These are phyloP conservation scores for Avena eriantha DNA, from an alignment of 176 grass and related monocot genomes.

Conservation along the genomic window DNA sequence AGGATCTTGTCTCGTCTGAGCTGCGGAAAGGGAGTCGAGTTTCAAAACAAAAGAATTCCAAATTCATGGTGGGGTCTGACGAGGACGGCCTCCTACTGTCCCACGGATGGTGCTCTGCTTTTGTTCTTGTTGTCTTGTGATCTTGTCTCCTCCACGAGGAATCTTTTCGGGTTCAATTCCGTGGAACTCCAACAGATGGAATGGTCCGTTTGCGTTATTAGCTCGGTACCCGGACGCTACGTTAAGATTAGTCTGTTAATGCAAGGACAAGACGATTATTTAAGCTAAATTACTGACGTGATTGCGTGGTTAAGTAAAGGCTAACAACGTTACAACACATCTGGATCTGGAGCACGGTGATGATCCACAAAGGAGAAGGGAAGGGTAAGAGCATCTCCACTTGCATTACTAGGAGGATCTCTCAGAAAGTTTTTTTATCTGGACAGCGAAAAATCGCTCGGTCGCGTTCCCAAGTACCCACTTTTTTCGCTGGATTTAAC, in stretches of 20 bases:
- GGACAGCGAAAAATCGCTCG: too few species aligned
- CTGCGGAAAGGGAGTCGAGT: not conserved
- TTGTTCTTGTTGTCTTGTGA: not conserved
- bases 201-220: not conserved
- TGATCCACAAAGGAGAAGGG: too few species aligned
- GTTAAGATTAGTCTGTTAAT: not conserved
- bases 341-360: too few species aligned
- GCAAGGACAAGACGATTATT: not conserved
- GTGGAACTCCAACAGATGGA: not conserved
- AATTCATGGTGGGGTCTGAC: conserved; percentile 25
- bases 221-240: not conserved
- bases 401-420: too few species aligned
- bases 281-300: not conserved
- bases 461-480: too few species aligned
- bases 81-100: not conserved
- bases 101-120: conserved; percentile 3
- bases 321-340: too few species aligned
- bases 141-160: not conserved
- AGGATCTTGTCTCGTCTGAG: conserved; percentile 35
- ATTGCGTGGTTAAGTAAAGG: not conserved
- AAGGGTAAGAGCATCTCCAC: too few species aligned
- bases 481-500: too few species aligned
- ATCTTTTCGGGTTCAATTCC: conserved; percentile 32
- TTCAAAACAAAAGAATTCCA: not conserved
- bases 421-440: too few species aligned